Evolutionary conservation across 805 yeast species (phyloP), one percentile per base, ranked within the genome.

Genomic region (Candida xiaguanensis): DNA sequence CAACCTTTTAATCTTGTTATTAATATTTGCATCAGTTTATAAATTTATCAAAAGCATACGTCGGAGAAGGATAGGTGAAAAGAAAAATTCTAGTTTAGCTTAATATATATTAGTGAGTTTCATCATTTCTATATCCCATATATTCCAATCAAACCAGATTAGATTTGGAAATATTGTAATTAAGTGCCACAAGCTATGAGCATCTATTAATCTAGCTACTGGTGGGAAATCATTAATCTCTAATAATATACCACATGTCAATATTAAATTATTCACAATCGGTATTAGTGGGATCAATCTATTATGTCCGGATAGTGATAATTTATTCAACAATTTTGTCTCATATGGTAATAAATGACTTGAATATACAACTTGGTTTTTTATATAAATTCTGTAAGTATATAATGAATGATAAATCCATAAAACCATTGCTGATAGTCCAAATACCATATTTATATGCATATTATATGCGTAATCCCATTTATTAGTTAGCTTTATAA

Each of bases 121-220:
- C 38, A 51, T 44, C 45, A 63, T 40, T 43, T 69, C 74, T 27
- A 68, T 42, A 38, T 69, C 74, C 74, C 74, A 69, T 14, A 68
- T 56, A 39, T 63, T 65, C 74, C 74, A 84, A 30, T 74, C 76
- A 57, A 84, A 90, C 78, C 95, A 77, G 44, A 76, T 74, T 42
- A 77, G 63, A 0, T 91, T 78, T 0, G 98, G 98, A 53, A 87
- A 58, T 2, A 90, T 80, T 0, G 99, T 93, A 15, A 86, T 77
- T 19, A 85, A 71, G 58, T 93, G 99, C 99, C 99, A 93, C 28
- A 91, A 53, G 0, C 96, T 79, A 61, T 93, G 99, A 0, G 96
- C 95, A 62, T 93, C 99, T 3, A 59, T 37, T 8, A 58, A 43
- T 34, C 56, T 50, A 12, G 27, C 40, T 37, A 54, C 37, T 1